These are phyloP conservation scores for Aspergillus sclerotialis DNA, from an alignment of 2,329 filamentous ascomycete species.

Conservation along the genomic window DNA sequence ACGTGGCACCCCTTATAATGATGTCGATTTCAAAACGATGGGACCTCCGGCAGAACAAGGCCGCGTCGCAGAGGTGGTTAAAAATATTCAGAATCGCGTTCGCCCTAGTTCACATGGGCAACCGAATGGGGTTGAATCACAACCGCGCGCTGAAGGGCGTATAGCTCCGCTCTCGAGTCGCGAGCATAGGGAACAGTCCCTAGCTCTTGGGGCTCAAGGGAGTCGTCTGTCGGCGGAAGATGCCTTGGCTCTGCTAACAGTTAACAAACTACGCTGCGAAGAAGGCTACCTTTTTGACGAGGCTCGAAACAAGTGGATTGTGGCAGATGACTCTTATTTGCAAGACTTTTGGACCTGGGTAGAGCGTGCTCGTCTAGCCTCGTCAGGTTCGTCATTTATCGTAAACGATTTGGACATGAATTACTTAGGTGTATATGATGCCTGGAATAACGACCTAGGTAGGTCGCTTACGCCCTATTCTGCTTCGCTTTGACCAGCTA, in stretches of 20 bases:
- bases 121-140: constrained; percentile 2
- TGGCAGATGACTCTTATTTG: constrained; percentile 50
- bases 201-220: constrained; percentile 23
- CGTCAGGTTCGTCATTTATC: constrained; percentile 47
- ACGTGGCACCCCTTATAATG: constrained; percentile 19
- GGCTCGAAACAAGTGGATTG: constrained; percentile 47
- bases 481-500: constrained; percentile 2
- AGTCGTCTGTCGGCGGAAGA: constrained; percentile 29
- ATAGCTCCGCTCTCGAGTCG: constrained; percentile 29
- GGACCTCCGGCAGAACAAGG: constrained; percentile 22
- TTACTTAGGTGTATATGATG: constrained; percentile 52
- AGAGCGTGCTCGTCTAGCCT: constrained; percentile 39
- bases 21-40: constrained; percentile 24
- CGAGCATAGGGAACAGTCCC: constrained; percentile 28
- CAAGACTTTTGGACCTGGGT: constrained; percentile 55
- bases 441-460: constrained; percentile 54
- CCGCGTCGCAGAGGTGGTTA: constrained; percentile 22
- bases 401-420: constrained; percentile 52
- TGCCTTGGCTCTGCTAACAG: constrained; percentile 33
- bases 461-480: constrained; percentile 12
- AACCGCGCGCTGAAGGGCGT: neutral
- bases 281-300: constrained; percentile 51
- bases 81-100: constrained; percentile 20
- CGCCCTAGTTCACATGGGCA: constrained; percentile 10
- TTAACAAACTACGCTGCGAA: constrained; percentile 44